These are phyloP conservation scores for Sporothrix phasma DNA, from an alignment of 2,329 filamentous ascomycete genomes.

Conservation along the genomic window DNA sequence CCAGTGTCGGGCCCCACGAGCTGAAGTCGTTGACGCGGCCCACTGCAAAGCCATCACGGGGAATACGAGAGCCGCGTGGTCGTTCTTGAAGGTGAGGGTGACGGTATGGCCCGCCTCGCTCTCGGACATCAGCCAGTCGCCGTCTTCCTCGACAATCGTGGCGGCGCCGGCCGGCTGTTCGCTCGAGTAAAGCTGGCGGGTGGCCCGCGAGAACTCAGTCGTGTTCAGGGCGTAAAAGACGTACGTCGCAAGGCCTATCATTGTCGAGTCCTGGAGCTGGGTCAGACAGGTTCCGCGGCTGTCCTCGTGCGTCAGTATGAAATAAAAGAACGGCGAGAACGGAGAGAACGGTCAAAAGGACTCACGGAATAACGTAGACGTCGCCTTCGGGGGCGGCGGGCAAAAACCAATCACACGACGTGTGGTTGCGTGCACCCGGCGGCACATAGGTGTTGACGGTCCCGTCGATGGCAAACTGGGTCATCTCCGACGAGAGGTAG, in stretches of 20 bases:
- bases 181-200: neutral
- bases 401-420: neutral
- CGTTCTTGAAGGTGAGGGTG: slow-evolving; percentile 1
- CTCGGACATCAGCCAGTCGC: slow-evolving; percentile 8
- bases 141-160: slow-evolving; percentile 13
- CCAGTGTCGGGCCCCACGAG: no score
- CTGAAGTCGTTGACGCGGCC: slow-evolving; percentile 31
- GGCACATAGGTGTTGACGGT: neutral
- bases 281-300: neutral
- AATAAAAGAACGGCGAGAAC: neutral
- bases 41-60: no score
- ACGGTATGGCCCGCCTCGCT: slow-evolving; percentile 2
- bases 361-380: neutral
- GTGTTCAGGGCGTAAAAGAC: slow-evolving; percentile 9
- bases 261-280: neutral
- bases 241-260: neutral
- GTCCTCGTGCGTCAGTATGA: neutral
- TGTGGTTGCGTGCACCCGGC: neutral
- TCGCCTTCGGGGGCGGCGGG: neutral
- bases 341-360: no score
- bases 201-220: neutral
- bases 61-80: slow-evolving; percentile 6
- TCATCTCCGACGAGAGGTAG: slow-evolving; percentile 5
- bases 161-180: slow-evolving; percentile 20
- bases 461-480: slow-evolving; percentile 7